Conservation (phyloP, 345 rosid genomes). For the Eucalyptus sideroxylon region DNA sequence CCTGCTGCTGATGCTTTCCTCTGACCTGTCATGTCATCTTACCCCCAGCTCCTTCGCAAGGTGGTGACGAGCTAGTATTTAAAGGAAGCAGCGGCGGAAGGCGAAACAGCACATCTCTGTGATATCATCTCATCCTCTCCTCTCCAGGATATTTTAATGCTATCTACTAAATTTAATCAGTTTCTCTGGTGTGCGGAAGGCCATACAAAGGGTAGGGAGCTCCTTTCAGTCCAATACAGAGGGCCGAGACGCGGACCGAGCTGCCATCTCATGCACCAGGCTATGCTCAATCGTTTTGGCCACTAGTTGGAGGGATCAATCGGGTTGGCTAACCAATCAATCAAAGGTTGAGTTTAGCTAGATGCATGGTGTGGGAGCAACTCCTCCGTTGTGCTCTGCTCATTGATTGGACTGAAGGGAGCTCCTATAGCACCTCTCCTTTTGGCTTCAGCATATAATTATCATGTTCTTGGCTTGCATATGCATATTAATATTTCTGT, state of each 20-base stretch:
- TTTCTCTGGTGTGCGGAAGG: not conserved
- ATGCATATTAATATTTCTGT: not conserved
- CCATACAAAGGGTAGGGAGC: constrained; percentile 7
- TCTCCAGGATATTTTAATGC: not conserved
- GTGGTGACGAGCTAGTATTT: not conserved
- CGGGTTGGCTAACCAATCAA: not conserved
- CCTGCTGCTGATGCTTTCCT: not conserved
- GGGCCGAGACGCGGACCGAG: constrained; percentile 32
- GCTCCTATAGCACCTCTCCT: constrained; percentile 13
- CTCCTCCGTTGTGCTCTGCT: constrained; percentile 30
- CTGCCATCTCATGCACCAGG: constrained; percentile 53
- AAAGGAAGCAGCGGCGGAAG: not conserved
- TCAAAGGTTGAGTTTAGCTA: constrained; percentile 15
- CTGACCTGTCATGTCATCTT: not conserved
- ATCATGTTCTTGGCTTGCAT: not conserved
- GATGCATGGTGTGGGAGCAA: constrained; percentile 59
- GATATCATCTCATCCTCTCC: not conserved
- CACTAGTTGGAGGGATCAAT: not conserved
- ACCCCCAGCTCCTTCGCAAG: not conserved
- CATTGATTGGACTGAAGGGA: constrained; percentile 70
- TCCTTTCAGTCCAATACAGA: constrained; percentile 41
- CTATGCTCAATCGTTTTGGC: not conserved
- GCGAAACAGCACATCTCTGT: not conserved
- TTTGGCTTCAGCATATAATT: not conserved
- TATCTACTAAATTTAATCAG: not conserved